Percentiles rank a stretch among this genome's conserved stretches.
phyloP scores from a whole-genome alignment of 352 stramenopile genomes.

The Phytophthora uliginosa region DNA sequence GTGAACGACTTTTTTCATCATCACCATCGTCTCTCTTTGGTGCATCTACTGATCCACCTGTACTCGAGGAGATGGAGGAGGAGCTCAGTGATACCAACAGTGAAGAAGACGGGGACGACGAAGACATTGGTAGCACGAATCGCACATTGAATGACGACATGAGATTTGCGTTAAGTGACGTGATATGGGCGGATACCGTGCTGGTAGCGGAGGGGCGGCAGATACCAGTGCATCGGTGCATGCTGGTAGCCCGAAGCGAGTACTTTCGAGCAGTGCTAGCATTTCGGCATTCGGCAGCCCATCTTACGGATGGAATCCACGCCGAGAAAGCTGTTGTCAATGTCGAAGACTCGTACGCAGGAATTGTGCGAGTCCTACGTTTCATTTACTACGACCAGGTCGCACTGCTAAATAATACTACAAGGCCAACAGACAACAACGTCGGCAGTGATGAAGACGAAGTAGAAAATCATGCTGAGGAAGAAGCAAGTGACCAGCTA shows the following conservation, averaged over 20 bases:
- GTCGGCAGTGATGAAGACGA: neutral
- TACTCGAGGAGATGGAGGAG: conserved; percentile 1
- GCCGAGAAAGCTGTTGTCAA: conserved; percentile 27
- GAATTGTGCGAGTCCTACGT: conserved; percentile 65
- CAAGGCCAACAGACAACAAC: neutral
- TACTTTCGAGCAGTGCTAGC: conserved; percentile 74
- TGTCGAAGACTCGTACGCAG: conserved; percentile 68
- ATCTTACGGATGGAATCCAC: neutral
- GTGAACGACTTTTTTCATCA: conserved; percentile 33
- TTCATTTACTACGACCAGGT: conserved; percentile 83
- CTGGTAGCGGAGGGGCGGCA: conserved; percentile 54
- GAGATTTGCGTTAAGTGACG: conserved; percentile 56
- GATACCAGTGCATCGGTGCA: conserved; percentile 69
- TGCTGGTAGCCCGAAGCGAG: conserved; percentile 70
- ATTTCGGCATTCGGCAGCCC: conserved; percentile 33
- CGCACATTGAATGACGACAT: conserved; percentile 55
- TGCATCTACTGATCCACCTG: neutral
- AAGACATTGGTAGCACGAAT: too few species aligned
- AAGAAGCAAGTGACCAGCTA: conserved; percentile 44
- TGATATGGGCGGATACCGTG: conserved; percentile 58
- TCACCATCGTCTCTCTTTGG: conserved; percentile 25
- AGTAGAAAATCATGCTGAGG: conserved; percentile 12
- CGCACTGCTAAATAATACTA: conserved; percentile 8
- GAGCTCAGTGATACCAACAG: conserved; percentile 17
- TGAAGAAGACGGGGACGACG: neutral